Conservation (phyloP, 306 rosid species). For the Castanea sativa region DNA sequence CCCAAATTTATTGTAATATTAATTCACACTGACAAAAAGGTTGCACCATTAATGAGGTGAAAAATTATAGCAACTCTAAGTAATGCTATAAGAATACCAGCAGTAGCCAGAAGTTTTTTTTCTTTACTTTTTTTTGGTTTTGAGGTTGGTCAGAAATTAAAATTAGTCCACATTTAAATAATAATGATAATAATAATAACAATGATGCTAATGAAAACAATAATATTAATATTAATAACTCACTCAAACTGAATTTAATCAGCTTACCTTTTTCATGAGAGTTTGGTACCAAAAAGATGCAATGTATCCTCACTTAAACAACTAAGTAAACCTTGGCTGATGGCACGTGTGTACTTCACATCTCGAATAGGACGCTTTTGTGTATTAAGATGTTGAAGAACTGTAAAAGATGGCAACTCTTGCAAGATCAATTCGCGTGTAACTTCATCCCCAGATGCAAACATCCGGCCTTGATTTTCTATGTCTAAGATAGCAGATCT, state of each 20-base stretch:
- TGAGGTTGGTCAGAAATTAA: no score
- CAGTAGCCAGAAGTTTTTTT: no score
- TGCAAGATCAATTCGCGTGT: slow-evolving; percentile 56
- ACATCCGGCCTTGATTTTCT: slow-evolving; percentile 35
- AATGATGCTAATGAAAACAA: background rate
- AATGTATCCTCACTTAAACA: slow-evolving; percentile 56
- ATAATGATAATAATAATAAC: background rate
- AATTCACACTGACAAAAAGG: no score
- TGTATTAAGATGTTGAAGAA: slow-evolving; percentile 47
- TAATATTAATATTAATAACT: background rate
- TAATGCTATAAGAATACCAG: no score
- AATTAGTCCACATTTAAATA: no score
- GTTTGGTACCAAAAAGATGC: slow-evolving; percentile 52
- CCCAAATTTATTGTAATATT: no score
- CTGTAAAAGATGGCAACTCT: slow-evolving; percentile 72
- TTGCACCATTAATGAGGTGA: no score
- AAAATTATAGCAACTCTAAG: no score
- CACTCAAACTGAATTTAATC: background rate
- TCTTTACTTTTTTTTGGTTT: no score
- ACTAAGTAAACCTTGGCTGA: slow-evolving; percentile 50
- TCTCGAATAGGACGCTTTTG: slow-evolving; percentile 59
- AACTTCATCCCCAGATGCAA: slow-evolving; percentile 66
- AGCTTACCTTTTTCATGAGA: slow-evolving; percentile 33
- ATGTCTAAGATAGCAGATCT: slow-evolving; percentile 49
- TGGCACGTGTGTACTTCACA: slow-evolving; percentile 52